Evolutionary conservation across 768 basidiomycete genomes (phyloP), one percentile per base, ranked within the genome.

Genomic region (Serpula lacrymans): DNA sequence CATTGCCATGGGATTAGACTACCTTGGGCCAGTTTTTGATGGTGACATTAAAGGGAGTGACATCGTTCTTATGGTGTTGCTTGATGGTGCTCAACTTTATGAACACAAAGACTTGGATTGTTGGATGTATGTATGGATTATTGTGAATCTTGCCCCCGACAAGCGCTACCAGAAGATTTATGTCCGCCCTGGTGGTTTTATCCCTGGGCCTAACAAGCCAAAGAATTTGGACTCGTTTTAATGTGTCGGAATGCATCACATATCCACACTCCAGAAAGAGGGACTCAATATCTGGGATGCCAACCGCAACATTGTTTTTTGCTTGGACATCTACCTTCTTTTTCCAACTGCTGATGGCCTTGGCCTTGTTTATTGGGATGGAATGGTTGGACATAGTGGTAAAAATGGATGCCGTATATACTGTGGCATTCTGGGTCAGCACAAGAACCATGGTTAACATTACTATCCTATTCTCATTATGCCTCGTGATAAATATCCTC

Each of bases 21-120:
- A 58, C 25, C 39, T 64, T 1, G 46, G 52, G 0, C 49, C 59
- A 0, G 49, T 48, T 3, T 33, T 45, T 3, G 13, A 11, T 0
- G 46, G 49, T 0, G 31, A 48, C 1, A 54, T 70, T 27, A 38
- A 36, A 6, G 18, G 39, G 3, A 31, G 65, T 8, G 65, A 74
- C 39, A 63, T 58, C 0, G 40, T 68, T 0, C 45, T 75, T 0
- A 43, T 60, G 29, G 43, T 68, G 8, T 67, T 67, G 0, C 43
- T 68, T 1, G 69, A 73, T 46, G 65, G 72, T 6, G 66, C 67
- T 0, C 71, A 74, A 43, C 60, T 75, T 0, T 72, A 70, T 40
- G 48, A 47, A n/a, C 56, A 56, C 43, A 72, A 72, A 45, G 39
- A 55, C 23, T 74, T 69, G 0, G 69, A 72, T 29, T 60, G 55